These are phyloP conservation scores for Sanghuangporus weigelae DNA, from an alignment of 1,284 basidiomycete genomes.

Conservation along the genomic window DNA sequence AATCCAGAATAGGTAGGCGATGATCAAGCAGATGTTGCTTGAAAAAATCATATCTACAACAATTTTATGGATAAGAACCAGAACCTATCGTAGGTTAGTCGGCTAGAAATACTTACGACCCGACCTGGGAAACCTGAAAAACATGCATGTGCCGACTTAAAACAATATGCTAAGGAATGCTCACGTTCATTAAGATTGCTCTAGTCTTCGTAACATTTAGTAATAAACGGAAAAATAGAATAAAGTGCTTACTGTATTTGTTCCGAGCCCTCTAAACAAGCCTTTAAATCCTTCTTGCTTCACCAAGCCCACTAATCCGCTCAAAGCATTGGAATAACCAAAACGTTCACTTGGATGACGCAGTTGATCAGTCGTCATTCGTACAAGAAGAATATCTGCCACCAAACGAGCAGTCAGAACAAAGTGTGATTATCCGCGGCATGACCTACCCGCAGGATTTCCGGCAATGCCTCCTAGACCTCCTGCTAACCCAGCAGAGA, in stretches of 20 bases:
- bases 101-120: conserved; percentile 61
- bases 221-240: neutral
- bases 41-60: conserved; percentile 79
- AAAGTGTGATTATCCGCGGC: conserved; percentile 1
- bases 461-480: conserved; percentile 76
- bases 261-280: conserved; percentile 71
- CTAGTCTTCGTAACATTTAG: conserved; percentile 40
- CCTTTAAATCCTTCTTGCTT: conserved; percentile 68
- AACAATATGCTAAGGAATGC: conserved; percentile 24
- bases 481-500: conserved; percentile 68
- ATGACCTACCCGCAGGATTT: conserved; percentile 65
- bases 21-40: conserved; percentile 60
- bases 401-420: neutral
- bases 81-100: neutral
- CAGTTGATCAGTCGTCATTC: conserved; percentile 85
- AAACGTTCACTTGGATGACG: conserved; percentile 70
- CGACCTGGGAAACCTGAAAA: conserved; percentile 74
- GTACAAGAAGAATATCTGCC: conserved; percentile 66
- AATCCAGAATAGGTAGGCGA: conserved; percentile 52
- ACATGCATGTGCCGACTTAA: neutral
- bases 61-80: neutral
- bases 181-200: conserved; percentile 85
- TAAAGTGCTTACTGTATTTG: conserved; percentile 59
- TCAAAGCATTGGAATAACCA: conserved; percentile 72
- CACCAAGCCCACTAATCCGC: conserved; percentile 61